These are phyloP conservation scores for Solanum paucissectum DNA, from an alignment of 257 asterid species.

Conservation along the genomic window DNA sequence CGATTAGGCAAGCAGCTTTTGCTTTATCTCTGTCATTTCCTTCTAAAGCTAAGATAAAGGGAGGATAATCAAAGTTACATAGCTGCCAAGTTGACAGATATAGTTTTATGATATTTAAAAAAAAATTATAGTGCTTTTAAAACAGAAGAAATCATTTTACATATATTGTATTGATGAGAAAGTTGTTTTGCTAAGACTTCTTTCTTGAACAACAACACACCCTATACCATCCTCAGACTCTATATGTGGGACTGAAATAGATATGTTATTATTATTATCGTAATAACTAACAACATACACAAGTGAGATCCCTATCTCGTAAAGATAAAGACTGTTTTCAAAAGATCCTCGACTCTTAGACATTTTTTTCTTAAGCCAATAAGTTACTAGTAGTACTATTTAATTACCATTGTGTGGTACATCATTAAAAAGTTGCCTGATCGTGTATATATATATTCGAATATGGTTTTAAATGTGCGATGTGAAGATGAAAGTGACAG, in stretches of 20 bases:
- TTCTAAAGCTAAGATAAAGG: not conserved
- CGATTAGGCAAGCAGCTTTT: not conserved
- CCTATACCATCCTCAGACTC: accelerated
- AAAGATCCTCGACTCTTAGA: too few species aligned
- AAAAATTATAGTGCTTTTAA: not conserved
- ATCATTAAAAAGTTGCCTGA: not conserved
- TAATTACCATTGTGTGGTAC: not conserved
- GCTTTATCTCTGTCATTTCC: not conserved
- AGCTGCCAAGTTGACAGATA: not conserved
- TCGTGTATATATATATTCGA: not conserved
- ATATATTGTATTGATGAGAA: not conserved
- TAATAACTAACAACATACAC: not conserved
- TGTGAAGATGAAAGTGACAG: not conserved
- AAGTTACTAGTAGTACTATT: not conserved
- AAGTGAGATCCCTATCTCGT: too few species aligned
- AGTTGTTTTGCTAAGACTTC: not conserved
- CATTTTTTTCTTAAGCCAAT: too few species aligned
- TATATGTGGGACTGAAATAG: too few species aligned
- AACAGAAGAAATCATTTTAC: not conserved
- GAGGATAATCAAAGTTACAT: not conserved
- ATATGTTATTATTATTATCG: too few species aligned
- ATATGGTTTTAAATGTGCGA: not conserved
- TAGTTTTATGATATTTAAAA: not conserved
- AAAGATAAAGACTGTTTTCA: too few species aligned
- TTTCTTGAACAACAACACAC: not conserved